Conservation (phyloP, 2,329 filamentous ascomycete species). For the Bipolaris gigantea region DNA sequence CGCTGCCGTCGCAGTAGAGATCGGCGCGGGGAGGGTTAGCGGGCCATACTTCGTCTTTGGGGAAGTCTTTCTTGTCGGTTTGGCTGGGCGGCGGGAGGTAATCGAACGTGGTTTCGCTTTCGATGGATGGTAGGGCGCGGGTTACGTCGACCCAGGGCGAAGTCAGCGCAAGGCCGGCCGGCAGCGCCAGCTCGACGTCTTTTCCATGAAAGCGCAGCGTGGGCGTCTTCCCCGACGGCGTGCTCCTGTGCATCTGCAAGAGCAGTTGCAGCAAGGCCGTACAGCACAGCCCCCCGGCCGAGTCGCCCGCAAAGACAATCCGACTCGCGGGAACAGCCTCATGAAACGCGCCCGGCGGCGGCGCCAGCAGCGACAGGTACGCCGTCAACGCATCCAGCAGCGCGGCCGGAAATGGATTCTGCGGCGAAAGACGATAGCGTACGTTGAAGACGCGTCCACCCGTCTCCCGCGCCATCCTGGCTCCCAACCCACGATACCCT, state of each 20-base stretch:
- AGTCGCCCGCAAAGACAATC: conserved; percentile 74
- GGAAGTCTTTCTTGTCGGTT: conserved; percentile 43
- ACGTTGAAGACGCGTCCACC: conserved; percentile 71
- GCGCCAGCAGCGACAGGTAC: conserved; percentile 73
- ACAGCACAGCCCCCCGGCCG: conserved; percentile 72
- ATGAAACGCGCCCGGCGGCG: conserved; percentile 68
- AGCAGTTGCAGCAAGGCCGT: conserved; percentile 69
- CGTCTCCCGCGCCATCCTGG: conserved; percentile 66
- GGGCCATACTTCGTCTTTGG: conserved; percentile 55
- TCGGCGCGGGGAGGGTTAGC: conserved; percentile 50
- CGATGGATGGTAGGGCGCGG: conserved; percentile 62
- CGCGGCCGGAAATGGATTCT: conserved; percentile 73
- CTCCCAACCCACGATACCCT: conserved; percentile 62
- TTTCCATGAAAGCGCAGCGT: conserved; percentile 64
- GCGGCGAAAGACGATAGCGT: conserved; percentile 73
- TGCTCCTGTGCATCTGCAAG: conserved; percentile 60
- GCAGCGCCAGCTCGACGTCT: conserved; percentile 62
- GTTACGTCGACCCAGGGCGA: conserved; percentile 75
- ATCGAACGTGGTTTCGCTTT: conserved; percentile 59
- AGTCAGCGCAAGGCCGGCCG: conserved; percentile 64
- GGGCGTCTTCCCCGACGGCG: conserved; percentile 45
- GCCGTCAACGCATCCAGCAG: conserved; percentile 72
- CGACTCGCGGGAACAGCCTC: conserved; percentile 64
- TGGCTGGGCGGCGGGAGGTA: conserved; percentile 59
- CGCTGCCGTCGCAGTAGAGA: conserved; percentile 50